Base-by-base conservation (phyloP, 768 basidiomycete species). In the Lactarius hengduanensis region DNA sequence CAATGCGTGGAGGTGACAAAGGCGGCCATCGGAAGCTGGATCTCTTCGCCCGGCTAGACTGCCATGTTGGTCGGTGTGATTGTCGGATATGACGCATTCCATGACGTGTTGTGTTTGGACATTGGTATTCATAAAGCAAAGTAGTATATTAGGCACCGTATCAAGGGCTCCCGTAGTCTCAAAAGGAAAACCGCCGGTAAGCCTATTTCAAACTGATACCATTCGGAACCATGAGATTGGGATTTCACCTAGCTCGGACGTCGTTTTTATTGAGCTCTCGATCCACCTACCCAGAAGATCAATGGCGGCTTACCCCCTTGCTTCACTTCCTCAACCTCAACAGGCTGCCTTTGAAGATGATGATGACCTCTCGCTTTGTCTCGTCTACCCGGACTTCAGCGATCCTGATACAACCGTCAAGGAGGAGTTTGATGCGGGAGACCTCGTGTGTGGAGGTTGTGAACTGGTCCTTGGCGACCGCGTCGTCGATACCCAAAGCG, bases 361-460 rank as follows among this genome's bases (percentile, higher is more conserved):
- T 77, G 91, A 91, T 41, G 92, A 94, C 78, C 83, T 94, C 65
- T 86, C 91, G 57, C 90, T 94, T 70, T 90, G 92, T 57, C 86
- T 94, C 72, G 91, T 96, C 71, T 98, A 96, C 75, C 96, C 95
- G 28, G 96, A 98, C 73, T 98, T 96, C 80, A 83, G 90, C 78
- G 91, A 93, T 74, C 92, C 93, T 64, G 91, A 92, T 73, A 94
- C 95, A 18, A 88, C 95, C 71, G 95, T 99, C 74, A 85, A 94
- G 73, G 97, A 99, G 81, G 94, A 98, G 81, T 98, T 96, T 79
- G 92, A 92, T 73, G 91, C 91, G 71, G 97, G 97, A 73, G 97
- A 99, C 79, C 87, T 98, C 75, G 96, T 98, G 71, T 94, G 96
- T 81, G 90, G 90, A 74, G 84, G 84, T 69, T 96, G 94, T 82